phyloP scores from a whole-genome alignment of 1,284 basidiomycete genomes.

The Malassezia sp. region DNA sequence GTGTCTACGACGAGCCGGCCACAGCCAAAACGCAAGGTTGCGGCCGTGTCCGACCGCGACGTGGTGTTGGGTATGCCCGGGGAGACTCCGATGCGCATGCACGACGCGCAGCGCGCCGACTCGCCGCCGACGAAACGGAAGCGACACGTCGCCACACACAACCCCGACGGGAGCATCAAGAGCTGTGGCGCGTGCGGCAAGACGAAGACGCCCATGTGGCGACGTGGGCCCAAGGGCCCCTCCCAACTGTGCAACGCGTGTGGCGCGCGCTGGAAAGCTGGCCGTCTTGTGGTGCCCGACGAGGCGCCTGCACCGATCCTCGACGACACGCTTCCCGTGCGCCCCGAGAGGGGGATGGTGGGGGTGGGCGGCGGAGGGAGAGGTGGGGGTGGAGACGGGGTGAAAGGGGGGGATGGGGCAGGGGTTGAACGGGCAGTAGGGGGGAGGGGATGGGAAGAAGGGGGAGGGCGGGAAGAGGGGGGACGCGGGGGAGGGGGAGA shows the following conservation, averaged over 20 bases:
- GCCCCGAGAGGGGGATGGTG: too few relatives aligned
- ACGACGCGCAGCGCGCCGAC: neutral
- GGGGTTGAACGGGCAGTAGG: too few relatives aligned
- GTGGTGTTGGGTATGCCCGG: too few relatives aligned
- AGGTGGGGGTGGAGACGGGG: too few relatives aligned
- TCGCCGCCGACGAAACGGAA: constrained; percentile 35
- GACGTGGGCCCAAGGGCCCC: constrained; percentile 37
- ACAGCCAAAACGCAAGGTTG: constrained; percentile 35
- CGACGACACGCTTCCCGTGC: constrained; percentile 17
- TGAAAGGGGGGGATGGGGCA: too few relatives aligned
- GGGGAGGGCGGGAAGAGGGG: too few relatives aligned
- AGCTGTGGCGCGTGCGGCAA: constrained; percentile 41
- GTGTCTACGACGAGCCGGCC: constrained; percentile 27
- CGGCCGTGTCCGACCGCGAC: constrained; percentile 14
- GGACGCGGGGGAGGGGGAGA: too few relatives aligned
- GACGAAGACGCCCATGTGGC: constrained; percentile 44
- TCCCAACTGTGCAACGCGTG: constrained; percentile 43
- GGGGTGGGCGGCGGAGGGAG: too few relatives aligned
- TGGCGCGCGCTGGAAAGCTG: constrained; percentile 43
- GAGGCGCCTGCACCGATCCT: constrained; percentile 34
- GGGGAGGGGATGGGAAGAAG: too few relatives aligned
- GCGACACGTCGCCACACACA: constrained; percentile 42
- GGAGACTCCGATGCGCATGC: neutral
- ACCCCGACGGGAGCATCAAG: constrained; percentile 41
- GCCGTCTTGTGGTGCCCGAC: constrained; percentile 37